Conservation (phyloP, 1,139 yeast species). For the Diutina rugosa region DNA sequence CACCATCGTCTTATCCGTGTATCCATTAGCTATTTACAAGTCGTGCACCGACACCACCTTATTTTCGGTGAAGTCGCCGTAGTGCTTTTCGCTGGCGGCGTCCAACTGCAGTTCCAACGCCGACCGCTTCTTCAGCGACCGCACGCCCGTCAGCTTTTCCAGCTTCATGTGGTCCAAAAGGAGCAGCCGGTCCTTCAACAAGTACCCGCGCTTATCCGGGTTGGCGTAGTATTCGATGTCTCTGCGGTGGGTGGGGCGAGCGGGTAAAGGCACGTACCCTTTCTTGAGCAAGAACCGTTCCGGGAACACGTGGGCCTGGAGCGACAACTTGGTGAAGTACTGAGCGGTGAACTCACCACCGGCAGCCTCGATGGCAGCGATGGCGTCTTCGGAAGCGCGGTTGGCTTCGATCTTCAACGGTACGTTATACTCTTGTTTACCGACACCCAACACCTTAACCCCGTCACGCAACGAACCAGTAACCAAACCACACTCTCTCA, state of each 20-base stretch:
- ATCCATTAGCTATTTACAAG: constrained; percentile 1
- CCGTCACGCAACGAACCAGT: constrained; percentile 70
- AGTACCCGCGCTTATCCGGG: constrained; percentile 64
- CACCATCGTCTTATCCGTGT: background rate
- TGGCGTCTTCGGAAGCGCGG: constrained; percentile 65
- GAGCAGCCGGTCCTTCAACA: constrained; percentile 28
- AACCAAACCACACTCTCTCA: constrained; percentile 63
- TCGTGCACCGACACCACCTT: background rate
- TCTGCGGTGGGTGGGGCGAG: constrained; percentile 77
- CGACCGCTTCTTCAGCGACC: constrained; percentile 10
- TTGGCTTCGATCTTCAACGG: constrained; percentile 72
- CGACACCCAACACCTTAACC: constrained; percentile 67
- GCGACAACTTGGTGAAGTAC: constrained; percentile 54
- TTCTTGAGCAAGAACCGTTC: constrained; percentile 50
- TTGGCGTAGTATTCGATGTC: constrained; percentile 70
- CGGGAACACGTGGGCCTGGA: constrained; percentile 70
- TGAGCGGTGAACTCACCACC: constrained; percentile 69
- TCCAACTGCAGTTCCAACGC: constrained; percentile 19
- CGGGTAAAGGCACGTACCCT: constrained; percentile 74
- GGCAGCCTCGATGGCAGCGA: constrained; percentile 52
- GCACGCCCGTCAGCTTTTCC: constrained; percentile 6
- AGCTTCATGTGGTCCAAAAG: constrained; percentile 25
- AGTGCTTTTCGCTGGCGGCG: constrained; percentile 11
- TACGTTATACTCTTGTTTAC: constrained; percentile 40
- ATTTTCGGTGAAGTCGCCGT: background rate